Percentiles rank a stretch among this genome's conserved stretches.
Evolutionary conservation across 345 rosid species (phyloP).

Genomic region (Eucalyptus tenuipes): DNA sequence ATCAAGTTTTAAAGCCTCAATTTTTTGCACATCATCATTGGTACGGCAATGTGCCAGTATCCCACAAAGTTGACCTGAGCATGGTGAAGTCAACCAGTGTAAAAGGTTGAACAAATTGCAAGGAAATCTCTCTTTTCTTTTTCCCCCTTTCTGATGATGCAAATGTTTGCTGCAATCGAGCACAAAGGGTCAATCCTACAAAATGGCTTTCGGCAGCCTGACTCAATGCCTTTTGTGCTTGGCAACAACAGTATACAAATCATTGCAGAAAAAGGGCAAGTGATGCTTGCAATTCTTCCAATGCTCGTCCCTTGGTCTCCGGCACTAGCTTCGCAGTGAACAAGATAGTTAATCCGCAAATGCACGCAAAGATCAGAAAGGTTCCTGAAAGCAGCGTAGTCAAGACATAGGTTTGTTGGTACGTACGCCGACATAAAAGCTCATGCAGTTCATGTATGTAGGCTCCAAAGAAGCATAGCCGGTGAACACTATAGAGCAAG

Average conservation of each 20-base stretch:
- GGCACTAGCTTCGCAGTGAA: constrained; percentile 39
- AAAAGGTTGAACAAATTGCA: neutral
- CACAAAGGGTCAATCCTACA: no score
- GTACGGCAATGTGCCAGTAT: neutral
- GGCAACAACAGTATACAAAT: neutral
- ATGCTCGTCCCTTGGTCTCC: constrained; percentile 47
- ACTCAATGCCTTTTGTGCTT: neutral
- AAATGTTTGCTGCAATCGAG: rapidly evolving
- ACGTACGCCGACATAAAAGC: neutral
- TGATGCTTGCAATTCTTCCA: constrained; percentile 44
- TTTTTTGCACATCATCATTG: neutral
- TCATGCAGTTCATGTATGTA: neutral
- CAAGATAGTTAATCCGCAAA: constrained; percentile 11
- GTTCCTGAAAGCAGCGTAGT: constrained; percentile 11
- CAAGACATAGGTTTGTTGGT: neutral
- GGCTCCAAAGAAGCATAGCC: neutral
- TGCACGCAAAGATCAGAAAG: constrained; percentile 19
- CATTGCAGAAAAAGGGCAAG: neutral
- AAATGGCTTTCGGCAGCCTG: no score
- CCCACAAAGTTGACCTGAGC: neutral
- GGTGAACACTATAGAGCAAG: neutral
- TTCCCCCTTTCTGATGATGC: no score
- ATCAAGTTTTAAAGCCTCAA: neutral
- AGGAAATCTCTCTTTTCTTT: neutral
- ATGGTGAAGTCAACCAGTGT: neutral